Conservation (phyloP, 202 grass and related monocot species). For the Elaeis oleifera region DNA sequence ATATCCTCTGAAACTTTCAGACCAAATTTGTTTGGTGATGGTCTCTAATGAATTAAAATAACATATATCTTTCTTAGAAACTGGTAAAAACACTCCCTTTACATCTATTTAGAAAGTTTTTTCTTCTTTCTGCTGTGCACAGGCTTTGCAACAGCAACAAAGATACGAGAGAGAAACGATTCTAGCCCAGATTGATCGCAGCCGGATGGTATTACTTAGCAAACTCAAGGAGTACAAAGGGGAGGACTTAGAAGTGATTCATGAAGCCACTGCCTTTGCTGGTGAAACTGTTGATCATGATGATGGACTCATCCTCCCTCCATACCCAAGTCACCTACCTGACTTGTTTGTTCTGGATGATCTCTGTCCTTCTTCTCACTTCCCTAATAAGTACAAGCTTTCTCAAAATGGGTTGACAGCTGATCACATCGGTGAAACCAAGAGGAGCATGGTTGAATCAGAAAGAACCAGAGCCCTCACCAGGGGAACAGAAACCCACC, state of each 20-base stretch:
- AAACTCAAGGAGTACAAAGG: constrained; percentile 82
- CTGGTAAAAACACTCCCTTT: background rate
- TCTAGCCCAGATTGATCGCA: constrained; percentile 55
- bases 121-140: background rate
- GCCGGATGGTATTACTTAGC: constrained; percentile 45
- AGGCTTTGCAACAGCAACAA: constrained; percentile 85
- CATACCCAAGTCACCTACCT: constrained; percentile 44
- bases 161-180: constrained; percentile 65
- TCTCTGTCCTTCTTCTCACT: constrained; percentile 28
- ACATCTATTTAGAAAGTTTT: background rate
- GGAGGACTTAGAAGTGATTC: constrained; percentile 56
- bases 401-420: background rate
- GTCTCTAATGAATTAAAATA: too few relatives aligned
- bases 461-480: constrained; percentile 13
- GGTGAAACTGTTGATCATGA: constrained; percentile 62
- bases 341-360: constrained; percentile 47
- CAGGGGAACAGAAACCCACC: background rate
- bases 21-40: too few relatives aligned
- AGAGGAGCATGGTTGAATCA: background rate
- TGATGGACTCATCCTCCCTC: constrained; percentile 47
- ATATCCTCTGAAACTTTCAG: too few relatives aligned
- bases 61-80: too few relatives aligned
- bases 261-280: constrained; percentile 57
- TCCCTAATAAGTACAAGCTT: constrained; percentile 12
- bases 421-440: background rate